A percentile compares a stretch with the other conserved stretches of the same genome.
These are phyloP conservation scores for Aspergillus tanneri DNA, from an alignment of 2,329 filamentous ascomycete species.

Conservation along the genomic window DNA sequence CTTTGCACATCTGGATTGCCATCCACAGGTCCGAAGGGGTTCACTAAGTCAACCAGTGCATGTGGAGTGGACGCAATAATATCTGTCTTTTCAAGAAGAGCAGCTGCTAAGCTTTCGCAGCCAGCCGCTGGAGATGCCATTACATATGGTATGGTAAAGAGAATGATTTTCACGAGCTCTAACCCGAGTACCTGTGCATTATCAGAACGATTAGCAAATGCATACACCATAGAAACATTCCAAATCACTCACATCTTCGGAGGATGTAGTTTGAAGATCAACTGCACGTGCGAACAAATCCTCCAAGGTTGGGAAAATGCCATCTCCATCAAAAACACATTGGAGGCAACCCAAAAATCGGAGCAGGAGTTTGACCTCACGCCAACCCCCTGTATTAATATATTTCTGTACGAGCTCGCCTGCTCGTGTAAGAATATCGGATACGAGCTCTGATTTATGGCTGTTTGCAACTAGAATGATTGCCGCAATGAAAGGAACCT, in stretches of 20 bases:
- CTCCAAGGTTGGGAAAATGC: constrained; percentile 79
- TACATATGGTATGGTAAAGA: constrained; percentile 88
- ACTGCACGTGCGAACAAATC: constrained; percentile 91
- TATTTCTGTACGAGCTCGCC: constrained; percentile 63
- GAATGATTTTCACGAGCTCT: constrained; percentile 94
- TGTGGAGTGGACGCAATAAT: constrained; percentile 90
- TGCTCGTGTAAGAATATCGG: constrained; percentile 66
- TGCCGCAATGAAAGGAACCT: constrained; percentile 91
- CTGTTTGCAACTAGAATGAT: constrained; percentile 78
- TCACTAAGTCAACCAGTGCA: constrained; percentile 77
- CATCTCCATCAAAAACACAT: constrained; percentile 74
- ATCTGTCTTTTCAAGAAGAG: constrained; percentile 88
- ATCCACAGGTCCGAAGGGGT: constrained; percentile 69
- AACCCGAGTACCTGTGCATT: constrained; percentile 58
- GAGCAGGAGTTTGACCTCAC: constrained; percentile 83
- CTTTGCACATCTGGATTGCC: constrained; percentile 67
- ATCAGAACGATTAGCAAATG: constrained; percentile 16
- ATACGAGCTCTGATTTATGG: constrained; percentile 70
- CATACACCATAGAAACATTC: neutral
- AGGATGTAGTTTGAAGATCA: constrained; percentile 87
- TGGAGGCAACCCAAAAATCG: constrained; percentile 89
- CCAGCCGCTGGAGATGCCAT: constrained; percentile 71
- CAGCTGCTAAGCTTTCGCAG: constrained; percentile 70
- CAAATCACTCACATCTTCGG: constrained; percentile 72
- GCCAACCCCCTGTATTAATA: constrained; percentile 75